Conservation (phyloP, 495 filamentous ascomycete genomes). For the Penicillium flavigenum region DNA sequence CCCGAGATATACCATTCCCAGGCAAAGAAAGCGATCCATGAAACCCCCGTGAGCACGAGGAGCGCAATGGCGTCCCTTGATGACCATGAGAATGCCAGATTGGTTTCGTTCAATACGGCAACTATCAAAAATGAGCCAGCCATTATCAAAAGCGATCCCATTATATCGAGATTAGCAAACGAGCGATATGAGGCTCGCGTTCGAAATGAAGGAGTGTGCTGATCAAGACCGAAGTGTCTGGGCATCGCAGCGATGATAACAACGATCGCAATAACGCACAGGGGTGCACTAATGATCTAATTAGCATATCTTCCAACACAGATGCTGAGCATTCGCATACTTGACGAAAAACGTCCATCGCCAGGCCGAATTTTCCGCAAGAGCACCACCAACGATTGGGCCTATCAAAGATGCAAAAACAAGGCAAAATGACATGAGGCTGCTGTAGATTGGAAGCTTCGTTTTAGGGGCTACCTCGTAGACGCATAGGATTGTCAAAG, state of each 20-base stretch:
- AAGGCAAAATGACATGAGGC: slow-evolving; percentile 46
- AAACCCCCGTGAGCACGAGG: slow-evolving; percentile 34
- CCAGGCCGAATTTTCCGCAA: slow-evolving; percentile 56
- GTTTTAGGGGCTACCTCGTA: slow-evolving; percentile 51
- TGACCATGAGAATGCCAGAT: slow-evolving; percentile 44
- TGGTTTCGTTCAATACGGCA: slow-evolving; percentile 58
- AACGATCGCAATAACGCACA: slow-evolving; percentile 25
- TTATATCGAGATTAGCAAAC: slow-evolving; percentile 50
- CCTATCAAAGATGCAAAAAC: slow-evolving; percentile 39
- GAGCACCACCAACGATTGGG: slow-evolving; percentile 62
- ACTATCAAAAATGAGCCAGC: slow-evolving; percentile 55
- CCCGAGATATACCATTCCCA: slow-evolving; percentile 39
- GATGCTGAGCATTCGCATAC: slow-evolving; percentile 20
- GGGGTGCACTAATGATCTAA: slow-evolving; percentile 16
- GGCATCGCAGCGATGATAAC: slow-evolving; percentile 30
- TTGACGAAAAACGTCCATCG: slow-evolving; percentile 66
- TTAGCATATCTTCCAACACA: background rate
- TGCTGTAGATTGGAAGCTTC: slow-evolving; percentile 46
- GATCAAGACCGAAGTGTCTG: slow-evolving; percentile 30
- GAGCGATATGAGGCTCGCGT: slow-evolving; percentile 31
- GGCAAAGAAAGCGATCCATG: slow-evolving; percentile 38
- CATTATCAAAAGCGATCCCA: slow-evolving; percentile 55
- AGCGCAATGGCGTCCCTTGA: slow-evolving; percentile 45
- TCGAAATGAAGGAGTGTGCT: slow-evolving; percentile 29
- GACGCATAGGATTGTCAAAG: slow-evolving; percentile 47